Evolutionary conservation across 106 monocot species (phyloP), one percentile per base, ranked within the genome.

Genomic region (Allium fistulosum): DNA sequence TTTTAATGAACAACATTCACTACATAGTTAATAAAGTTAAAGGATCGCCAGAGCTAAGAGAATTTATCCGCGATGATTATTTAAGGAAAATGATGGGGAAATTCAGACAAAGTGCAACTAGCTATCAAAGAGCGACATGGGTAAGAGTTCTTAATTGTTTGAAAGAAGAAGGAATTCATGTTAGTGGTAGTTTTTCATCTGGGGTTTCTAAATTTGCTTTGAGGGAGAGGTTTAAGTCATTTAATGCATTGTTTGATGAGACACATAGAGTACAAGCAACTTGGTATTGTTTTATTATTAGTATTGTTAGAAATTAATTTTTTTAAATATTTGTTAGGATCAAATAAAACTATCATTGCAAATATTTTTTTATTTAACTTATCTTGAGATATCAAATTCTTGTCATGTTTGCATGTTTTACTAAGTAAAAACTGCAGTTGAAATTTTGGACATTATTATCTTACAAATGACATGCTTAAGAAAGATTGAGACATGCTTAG

Each of bases 1-100:
- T 92, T 76, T 50, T 87, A 48, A 92, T 92, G 92, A 99, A 99
- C 80, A 99, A 99, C 59, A 75, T 89, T 4, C 92, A 99, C 68
- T 99, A 99, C 66, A 99, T 99, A 55, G 84, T 85, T n/a, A 68
- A 92, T 49, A 99, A 99, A 73, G 77, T 84, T 9, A 92, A 77
- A 78, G 89, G 67, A 4, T 79, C 87, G 17, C 76, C 78, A 1
- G 92, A 99, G 79, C 82, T 99, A 2, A 28, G 82, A 52, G 81
- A 71, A 63, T 57, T 92, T 63, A 76, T 99, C 51, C 87, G 92
- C 1, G 89, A 90, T 71, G 84, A 81, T 12, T 92, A 92, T 65
- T 67, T 87, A 64, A 80, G 14, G 71, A 82, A 77, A 66, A 63
- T 99, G 50, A 83, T 86, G 0, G 82, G 72, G 11, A 92, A 81